Evolutionary conservation across 768 basidiomycete genomes (phyloP).

Genomic region (Clavulina sp.): DNA sequence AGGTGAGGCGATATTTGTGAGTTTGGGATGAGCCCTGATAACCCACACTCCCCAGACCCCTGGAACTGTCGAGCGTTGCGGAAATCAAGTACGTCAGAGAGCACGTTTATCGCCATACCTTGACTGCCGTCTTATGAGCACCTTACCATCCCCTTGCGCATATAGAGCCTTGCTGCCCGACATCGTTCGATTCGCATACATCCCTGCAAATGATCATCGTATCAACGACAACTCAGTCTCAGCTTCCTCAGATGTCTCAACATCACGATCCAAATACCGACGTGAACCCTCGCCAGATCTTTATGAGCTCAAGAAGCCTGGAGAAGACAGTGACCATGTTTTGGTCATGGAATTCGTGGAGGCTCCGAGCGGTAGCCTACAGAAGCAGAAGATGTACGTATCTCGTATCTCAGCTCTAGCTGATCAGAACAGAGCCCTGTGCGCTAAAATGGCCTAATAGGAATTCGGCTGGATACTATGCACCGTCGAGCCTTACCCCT

Average conservation of each 20-base stretch:
- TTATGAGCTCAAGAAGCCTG: slow-evolving; percentile 16
- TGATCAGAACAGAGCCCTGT: neutral
- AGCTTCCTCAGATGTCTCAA: slow-evolving; percentile 14
- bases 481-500: slow-evolving; percentile 25
- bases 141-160: neutral
- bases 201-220: slow-evolving; percentile 42
- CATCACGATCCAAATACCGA: slow-evolving; percentile 13
- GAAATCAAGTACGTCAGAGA: slow-evolving; percentile 52
- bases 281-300: slow-evolving; percentile 24
- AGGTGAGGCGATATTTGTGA: slow-evolving; percentile 28
- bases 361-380: slow-evolving; percentile 14
- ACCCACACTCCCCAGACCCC: slow-evolving; percentile 31
- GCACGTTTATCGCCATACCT: neutral
- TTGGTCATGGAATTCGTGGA: slow-evolving; percentile 36
- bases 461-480: neutral
- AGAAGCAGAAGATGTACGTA: slow-evolving; percentile 10
- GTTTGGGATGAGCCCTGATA: slow-evolving; percentile 4
- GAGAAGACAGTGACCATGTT: slow-evolving; percentile 30
- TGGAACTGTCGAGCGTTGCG: slow-evolving; percentile 60
- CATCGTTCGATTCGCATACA: slow-evolving; percentile 67
- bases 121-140: too few relatives aligned
- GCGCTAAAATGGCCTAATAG: neutral
- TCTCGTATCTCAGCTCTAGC: neutral
- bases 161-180: slow-evolving; percentile 68
- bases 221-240: slow-evolving; percentile 26